Evolutionary conservation across 768 basidiomycete species (phyloP), one percentile per base, ranked within the genome.

Genomic region (Collybia nuda): DNA sequence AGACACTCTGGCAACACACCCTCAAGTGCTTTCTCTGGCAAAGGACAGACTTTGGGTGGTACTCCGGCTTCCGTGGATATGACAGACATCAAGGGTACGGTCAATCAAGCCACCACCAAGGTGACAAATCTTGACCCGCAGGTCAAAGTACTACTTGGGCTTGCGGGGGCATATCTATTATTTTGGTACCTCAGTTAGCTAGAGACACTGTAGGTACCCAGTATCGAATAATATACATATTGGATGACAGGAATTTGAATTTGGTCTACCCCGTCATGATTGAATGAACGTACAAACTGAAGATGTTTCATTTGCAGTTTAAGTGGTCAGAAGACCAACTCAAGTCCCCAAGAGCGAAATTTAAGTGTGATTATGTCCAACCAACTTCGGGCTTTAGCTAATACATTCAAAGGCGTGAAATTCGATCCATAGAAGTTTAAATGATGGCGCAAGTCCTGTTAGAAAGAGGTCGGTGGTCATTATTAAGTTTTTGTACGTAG

Each of bases 1-100:
- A 79, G 73, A 51, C 81, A 86, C 60, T 63, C 85, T 14, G 64
- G 67, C 8, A 47, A 68, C 26, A 61, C 68, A 2, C 67, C 76
- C 6, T 62, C 72, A 2, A 60, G 70, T 35, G 72, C 80, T 37
- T 93, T 93, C 63, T 63, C 80, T 19, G 91, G 91, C 3, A 77
- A 78, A 60, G 91, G 91, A 19, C 84, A 85, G 7, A 90, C 85
- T 5, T 73, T 93, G 1, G 86, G 84, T 18, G 82, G 81, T 22
- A 64, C 73, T 12, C 56, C 75, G 22, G 65, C 71, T 15, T 58
- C 69, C 6, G 56, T 69, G 17, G 68, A 75, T 44, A 55, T 68
- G 23, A 65, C 57, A 19, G 68, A 73, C 44, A 61, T 67, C 29
- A 58, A 67, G 36, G 60, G 70, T 43, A 55, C 69, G 22, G 51